phyloP scores from a whole-genome alignment of 805 yeast species.

The Brettanomyces naardenensis region DNA sequence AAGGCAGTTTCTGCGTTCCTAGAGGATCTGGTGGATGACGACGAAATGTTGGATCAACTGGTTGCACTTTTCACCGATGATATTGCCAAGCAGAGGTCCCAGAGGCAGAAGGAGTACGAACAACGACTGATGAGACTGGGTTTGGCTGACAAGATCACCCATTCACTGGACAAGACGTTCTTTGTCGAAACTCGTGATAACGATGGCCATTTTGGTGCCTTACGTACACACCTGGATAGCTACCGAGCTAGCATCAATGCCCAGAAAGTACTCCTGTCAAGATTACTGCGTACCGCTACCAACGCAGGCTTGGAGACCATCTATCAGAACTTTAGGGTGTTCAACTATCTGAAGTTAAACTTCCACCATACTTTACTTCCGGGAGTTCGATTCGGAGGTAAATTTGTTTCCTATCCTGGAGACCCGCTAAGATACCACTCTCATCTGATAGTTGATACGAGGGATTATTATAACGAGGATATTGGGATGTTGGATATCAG shows the following conservation, averaged over 20 bases:
- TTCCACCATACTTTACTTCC: conserved; percentile 53
- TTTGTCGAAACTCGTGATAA: conserved; percentile 16
- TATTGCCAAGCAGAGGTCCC: conserved; percentile 4
- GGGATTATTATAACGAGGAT: conserved; percentile 39
- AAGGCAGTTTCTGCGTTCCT: conserved; percentile 3
- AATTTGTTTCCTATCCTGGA: conserved; percentile 86
- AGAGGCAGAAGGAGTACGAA: conserved; percentile 8
- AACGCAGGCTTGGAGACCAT: conserved; percentile 4
- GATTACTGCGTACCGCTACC: conserved; percentile 1
- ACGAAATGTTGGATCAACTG: conserved; percentile 1
- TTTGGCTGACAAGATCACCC: neutral
- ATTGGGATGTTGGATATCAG: conserved; percentile 53
- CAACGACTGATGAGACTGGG: conserved; percentile 4
- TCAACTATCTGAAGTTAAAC: conserved; percentile 11
- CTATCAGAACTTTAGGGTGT: conserved; percentile 13
- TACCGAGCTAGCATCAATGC: neutral
- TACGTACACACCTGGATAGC: neutral
- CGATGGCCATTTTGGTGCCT: conserved; percentile 5
- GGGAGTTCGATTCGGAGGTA: conserved; percentile 88
- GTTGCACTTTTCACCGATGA: conserved; percentile 5
- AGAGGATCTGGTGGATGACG: conserved; percentile 2
- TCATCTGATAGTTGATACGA: conserved; percentile 60
- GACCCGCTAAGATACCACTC: conserved; percentile 90
- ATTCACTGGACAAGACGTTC: conserved; percentile 7
- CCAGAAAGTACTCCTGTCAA: conserved; percentile 2